Percentiles rank a stretch among this genome's conserved stretches.
phyloP scores from a whole-genome alignment of 441 rosid species.

The Populus hybrid region DNA sequence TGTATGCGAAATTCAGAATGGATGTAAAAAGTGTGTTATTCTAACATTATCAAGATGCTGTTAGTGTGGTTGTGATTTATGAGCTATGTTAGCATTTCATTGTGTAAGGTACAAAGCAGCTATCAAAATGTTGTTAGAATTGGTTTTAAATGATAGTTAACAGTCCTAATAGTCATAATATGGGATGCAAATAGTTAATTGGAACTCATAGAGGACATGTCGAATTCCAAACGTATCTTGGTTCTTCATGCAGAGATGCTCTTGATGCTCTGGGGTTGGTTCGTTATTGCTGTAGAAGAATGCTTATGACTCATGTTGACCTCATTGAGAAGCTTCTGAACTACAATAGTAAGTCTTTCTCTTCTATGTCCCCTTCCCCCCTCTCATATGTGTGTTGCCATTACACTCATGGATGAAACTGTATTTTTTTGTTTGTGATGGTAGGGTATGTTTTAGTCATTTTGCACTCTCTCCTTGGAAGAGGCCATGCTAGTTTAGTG shows the following conservation, averaged over 20 bases:
- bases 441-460: background rate
- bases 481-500: background rate
- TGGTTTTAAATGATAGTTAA: background rate
- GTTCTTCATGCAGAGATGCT: slow-evolving; percentile 68
- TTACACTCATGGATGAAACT: background rate
- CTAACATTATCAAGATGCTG: too few species aligned
- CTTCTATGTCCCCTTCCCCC: slow-evolving; percentile 3
- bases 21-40: too few species aligned
- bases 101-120: background rate
- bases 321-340: slow-evolving; percentile 95
- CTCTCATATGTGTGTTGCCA: background rate
- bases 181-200: background rate
- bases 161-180: background rate
- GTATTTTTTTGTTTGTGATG: background rate
- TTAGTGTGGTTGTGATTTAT: background rate
- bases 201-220: background rate
- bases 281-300: slow-evolving; percentile 89
- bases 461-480: background rate
- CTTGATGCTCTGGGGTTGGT: slow-evolving; percentile 84
- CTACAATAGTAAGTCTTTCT: slow-evolving; percentile 62
- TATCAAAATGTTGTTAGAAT: background rate
- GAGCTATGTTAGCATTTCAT: background rate
- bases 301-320: slow-evolving; percentile 98
- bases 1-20: too few species aligned
- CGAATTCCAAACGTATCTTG: background rate